These are phyloP conservation scores for Raphanus raphanistrum DNA, from an alignment of 345 rosid genomes.

Conservation along the genomic window DNA sequence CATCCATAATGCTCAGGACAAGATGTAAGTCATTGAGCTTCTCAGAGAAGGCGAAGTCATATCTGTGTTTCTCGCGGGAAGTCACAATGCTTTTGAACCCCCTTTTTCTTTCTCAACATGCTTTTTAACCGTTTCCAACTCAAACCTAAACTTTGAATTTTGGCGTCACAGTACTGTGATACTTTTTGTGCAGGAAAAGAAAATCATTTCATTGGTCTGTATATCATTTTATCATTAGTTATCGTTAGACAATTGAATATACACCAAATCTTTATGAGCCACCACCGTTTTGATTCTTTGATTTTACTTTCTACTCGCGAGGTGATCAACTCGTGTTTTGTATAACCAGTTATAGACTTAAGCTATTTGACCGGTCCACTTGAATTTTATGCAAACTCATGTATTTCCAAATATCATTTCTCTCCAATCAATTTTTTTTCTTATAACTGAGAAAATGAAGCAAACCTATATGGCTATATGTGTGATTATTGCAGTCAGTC, in stretches of 20 bases:
- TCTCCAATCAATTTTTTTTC: not conserved
- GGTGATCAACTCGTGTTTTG: not conserved
- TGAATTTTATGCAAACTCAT: not conserved
- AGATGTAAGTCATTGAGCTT: not conserved
- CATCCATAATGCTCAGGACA: not conserved
- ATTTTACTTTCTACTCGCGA: not conserved
- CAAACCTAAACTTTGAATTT: not conserved
- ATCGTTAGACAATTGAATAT: not conserved
- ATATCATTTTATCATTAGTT: not conserved
- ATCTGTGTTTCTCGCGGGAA: not conserved
- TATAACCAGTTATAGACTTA: too few species aligned
- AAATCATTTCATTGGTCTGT: not conserved
- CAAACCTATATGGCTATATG: not conserved
- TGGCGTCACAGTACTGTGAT: not conserved
- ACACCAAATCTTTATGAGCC: not conserved
- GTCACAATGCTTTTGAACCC: not conserved
- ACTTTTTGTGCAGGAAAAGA: not conserved
- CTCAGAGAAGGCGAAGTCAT: not conserved
- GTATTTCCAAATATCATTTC: not conserved
- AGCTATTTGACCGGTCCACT: not conserved
- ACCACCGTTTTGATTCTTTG: not conserved
- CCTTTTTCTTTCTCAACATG: not conserved
- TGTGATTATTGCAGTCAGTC: not conserved
- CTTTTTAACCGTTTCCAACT: not conserved
- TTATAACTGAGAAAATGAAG: not conserved